A percentile compares a stretch with the other conserved stretches of the same genome.
These are phyloP conservation scores for Quercus dentata DNA, from an alignment of 306 rosid genomes.

Conservation along the genomic window DNA sequence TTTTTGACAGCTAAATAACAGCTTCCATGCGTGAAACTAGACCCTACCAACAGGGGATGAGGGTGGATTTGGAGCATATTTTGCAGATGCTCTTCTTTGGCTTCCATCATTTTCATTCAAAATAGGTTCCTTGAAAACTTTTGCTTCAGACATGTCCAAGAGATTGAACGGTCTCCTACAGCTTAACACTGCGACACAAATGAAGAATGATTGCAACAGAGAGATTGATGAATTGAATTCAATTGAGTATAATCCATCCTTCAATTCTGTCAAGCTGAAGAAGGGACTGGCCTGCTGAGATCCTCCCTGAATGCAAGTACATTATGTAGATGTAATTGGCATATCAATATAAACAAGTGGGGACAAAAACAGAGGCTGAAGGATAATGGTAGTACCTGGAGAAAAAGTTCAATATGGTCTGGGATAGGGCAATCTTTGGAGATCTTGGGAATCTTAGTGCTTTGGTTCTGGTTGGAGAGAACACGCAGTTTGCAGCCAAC, in stretches of 20 bases:
- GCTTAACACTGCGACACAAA: slow-evolving; percentile 49
- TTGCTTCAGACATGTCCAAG: slow-evolving; percentile 33
- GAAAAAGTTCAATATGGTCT: slow-evolving; percentile 54
- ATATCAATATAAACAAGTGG: neutral
- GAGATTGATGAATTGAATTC: slow-evolving; percentile 69
- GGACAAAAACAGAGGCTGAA: neutral
- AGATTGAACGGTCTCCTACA: slow-evolving; percentile 41
- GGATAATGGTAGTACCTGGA: slow-evolving; percentile 47
- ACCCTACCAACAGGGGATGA: slow-evolving; percentile 86
- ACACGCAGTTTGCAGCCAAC: slow-evolving; percentile 82
- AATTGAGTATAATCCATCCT: slow-evolving; percentile 66
- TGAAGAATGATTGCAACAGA: slow-evolving; percentile 80
- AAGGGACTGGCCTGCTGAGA: slow-evolving; percentile 37
- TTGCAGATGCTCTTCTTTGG: slow-evolving; percentile 37
- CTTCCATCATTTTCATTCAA: slow-evolving; percentile 21
- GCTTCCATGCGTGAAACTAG: slow-evolving; percentile 29
- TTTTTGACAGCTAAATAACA: slow-evolving; percentile 22
- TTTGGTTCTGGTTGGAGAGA: slow-evolving; percentile 48
- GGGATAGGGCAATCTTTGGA: slow-evolving; percentile 23
- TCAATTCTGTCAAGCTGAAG: slow-evolving; percentile 62
- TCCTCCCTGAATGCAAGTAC: slow-evolving; percentile 56
- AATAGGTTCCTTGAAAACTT: slow-evolving; percentile 21
- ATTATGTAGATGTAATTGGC: slow-evolving; percentile 13
- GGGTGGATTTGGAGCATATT: slow-evolving; percentile 77
- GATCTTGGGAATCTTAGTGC: slow-evolving; percentile 22